Percentiles rank a stretch among this genome's conserved stretches.
These are phyloP conservation scores for Penicillium manginii DNA, from an alignment of 495 filamentous ascomycete genomes.

Conservation along the genomic window DNA sequence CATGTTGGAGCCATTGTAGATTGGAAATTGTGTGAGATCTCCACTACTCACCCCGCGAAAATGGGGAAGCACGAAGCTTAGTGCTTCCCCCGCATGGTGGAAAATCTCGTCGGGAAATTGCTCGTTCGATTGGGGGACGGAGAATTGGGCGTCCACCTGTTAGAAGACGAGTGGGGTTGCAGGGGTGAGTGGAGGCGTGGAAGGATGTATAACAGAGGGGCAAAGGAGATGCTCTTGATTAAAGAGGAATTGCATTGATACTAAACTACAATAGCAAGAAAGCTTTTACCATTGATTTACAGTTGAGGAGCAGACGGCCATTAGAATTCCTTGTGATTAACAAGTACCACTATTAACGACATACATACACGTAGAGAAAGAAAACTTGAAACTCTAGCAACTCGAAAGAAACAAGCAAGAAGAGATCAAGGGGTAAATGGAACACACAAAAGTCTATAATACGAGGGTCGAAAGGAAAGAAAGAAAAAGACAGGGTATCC, in stretches of 20 bases:
- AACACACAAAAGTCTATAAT: constrained; percentile 53
- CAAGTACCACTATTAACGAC: constrained; percentile 54
- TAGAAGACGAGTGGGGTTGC: constrained; percentile 1
- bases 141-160: constrained; percentile 32
- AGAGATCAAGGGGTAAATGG: constrained; percentile 39
- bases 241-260: no score
- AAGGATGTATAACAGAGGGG: no score
- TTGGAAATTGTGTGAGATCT: constrained; percentile 7
- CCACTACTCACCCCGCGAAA: constrained; percentile 15
- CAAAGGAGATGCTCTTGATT: no score
- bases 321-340: constrained; percentile 45
- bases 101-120: constrained; percentile 21
- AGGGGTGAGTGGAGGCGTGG: neutral
- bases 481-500: constrained; percentile 20
- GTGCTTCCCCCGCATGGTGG: constrained; percentile 22
- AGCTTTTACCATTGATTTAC: no score
- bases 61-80: constrained; percentile 23
- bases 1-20: neutral
- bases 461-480: constrained; percentile 32
- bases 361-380: constrained; percentile 54
- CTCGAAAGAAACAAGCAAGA: constrained; percentile 33
- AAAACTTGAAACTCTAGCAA: constrained; percentile 45
- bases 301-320: neutral
- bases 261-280: neutral
- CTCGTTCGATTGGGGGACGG: constrained; percentile 13